These are phyloP conservation scores for Solanum hybrid DNA, from an alignment of 305 asterid species.

Conservation along the genomic window DNA sequence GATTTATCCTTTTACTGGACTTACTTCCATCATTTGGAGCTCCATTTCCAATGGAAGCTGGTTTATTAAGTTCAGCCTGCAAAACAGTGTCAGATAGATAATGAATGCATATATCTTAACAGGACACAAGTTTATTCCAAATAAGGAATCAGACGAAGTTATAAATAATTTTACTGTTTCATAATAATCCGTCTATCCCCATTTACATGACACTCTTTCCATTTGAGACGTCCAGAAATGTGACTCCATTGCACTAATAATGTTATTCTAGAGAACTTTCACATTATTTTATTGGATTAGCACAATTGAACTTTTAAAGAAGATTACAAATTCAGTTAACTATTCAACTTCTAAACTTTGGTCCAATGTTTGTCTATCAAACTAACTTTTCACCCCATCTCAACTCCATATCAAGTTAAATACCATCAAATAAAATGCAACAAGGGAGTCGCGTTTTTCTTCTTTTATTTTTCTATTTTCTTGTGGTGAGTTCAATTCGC, in stretches of 20 bases:
- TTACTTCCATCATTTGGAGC: conserved; percentile 29
- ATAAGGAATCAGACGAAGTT: background rate
- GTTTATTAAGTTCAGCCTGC: conserved; percentile 79
- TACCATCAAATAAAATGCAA: background rate
- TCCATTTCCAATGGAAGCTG: conserved; percentile 31
- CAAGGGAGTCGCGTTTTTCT: background rate
- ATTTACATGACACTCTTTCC: background rate
- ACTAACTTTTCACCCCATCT: background rate
- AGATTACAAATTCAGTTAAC: background rate
- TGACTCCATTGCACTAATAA: background rate
- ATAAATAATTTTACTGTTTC: background rate
- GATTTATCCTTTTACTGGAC: conserved; percentile 19
- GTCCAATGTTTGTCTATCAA: background rate
- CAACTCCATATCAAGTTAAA: background rate
- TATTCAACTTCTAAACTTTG: background rate
- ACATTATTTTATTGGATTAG: background rate
- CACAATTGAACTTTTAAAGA: background rate
- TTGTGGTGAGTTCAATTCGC: background rate
- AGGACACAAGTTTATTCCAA: background rate
- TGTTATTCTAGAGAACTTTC: background rate
- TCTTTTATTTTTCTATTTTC: background rate
- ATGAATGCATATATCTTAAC: background rate
- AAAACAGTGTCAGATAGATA: background rate
- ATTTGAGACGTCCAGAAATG: background rate
- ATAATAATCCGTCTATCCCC: background rate